A percentile compares a stretch with the other conserved stretches of the same genome.
phyloP scores from a whole-genome alignment of 495 filamentous ascomycete species.

The Podospora pseudocomata region DNA sequence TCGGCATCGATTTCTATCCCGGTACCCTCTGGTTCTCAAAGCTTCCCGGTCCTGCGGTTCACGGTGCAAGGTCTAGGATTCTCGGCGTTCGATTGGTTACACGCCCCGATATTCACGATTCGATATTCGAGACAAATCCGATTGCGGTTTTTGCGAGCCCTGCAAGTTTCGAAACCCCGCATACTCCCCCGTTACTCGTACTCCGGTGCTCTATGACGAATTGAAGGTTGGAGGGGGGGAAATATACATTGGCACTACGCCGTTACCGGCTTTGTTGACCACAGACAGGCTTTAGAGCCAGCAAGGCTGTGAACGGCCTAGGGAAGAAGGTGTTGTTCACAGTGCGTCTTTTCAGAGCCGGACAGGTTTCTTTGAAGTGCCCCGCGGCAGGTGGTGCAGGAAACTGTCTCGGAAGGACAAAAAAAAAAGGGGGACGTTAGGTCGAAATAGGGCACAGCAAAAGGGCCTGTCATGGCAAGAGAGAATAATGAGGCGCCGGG shows the following conservation, averaged over 20 bases:
- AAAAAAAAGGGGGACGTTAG: neutral
- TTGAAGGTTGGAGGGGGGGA: neutral
- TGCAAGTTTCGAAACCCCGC: neutral
- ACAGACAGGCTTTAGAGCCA: neutral
- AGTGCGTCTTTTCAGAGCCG: neutral
- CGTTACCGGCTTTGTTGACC: neutral
- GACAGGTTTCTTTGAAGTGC: neutral
- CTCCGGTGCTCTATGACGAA: neutral
- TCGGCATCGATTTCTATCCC: neutral
- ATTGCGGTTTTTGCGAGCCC: neutral
- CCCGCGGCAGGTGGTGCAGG: neutral
- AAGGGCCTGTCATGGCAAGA: conserved; percentile 26
- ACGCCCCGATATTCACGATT: neutral
- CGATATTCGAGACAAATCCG: conserved; percentile 4
- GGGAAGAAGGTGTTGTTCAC: neutral
- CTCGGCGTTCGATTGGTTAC: conserved; percentile 6
- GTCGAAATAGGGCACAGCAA: conserved; percentile 5
- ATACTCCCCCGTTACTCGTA: neutral
- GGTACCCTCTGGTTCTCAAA: neutral
- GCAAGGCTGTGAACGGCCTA: neutral
- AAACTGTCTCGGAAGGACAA: too few relatives aligned
- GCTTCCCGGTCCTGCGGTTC: neutral
- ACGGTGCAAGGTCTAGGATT: neutral
- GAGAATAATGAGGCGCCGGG: conserved; percentile 31
- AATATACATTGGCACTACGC: neutral